phyloP scores from a whole-genome alignment of 2,329 filamentous ascomycete genomes.

The Neopestalotiopsis clavispora region DNA sequence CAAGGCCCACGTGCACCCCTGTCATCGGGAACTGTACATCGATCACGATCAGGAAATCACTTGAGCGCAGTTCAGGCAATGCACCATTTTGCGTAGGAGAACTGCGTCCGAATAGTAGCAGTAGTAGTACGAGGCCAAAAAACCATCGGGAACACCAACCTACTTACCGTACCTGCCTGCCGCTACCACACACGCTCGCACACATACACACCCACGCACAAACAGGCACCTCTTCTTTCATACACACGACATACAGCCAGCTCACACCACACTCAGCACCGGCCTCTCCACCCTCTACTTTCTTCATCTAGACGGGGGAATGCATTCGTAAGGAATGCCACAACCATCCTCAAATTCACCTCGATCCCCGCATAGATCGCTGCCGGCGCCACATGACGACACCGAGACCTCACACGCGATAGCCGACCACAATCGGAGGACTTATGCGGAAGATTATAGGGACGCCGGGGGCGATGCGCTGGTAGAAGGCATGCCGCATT shows the following conservation, averaged over 20 bases:
- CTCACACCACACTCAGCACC: background rate
- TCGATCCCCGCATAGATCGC: constrained; percentile 5
- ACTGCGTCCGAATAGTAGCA: background rate
- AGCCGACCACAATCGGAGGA: constrained; percentile 5
- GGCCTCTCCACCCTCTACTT: background rate
- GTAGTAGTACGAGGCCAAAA: background rate
- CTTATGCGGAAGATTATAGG: constrained; percentile 7
- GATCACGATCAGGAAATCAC: background rate
- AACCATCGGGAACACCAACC: background rate
- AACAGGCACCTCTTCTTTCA: background rate
- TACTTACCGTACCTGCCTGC: background rate
- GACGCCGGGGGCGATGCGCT: constrained; percentile 3
- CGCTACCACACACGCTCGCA: constrained; percentile 2
- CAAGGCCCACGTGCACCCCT: background rate
- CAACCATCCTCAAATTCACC: constrained; percentile 17
- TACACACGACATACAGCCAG: background rate
- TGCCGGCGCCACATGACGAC: constrained; percentile 8
- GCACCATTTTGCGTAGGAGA: background rate
- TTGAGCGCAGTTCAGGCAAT: background rate
- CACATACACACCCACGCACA: background rate
- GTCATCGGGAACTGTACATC: background rate
- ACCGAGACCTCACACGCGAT: background rate
- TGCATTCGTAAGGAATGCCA: constrained; percentile 20
- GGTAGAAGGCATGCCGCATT: constrained; percentile 12
- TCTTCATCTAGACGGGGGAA: constrained; percentile 9